Base-by-base conservation (phyloP, 2,329 filamentous ascomycete genomes). In the Fusarium sp. region DNA sequence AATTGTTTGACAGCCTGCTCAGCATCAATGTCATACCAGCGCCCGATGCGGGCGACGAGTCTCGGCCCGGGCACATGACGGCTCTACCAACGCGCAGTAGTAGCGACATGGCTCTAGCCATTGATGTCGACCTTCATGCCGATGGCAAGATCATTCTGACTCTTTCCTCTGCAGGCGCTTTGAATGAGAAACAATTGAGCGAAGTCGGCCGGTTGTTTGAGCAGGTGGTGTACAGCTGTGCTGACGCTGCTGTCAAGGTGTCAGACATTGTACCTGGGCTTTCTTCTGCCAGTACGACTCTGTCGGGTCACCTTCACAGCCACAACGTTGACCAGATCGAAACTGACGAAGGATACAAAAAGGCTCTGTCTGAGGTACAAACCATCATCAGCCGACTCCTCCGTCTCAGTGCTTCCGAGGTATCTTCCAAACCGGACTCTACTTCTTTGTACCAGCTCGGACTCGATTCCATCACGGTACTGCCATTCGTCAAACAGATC, bases 1-100 rank as follows among this genome's bases (percentile, higher is more conserved):
- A 69, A 13, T 12, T 69, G 0, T 68, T 68, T 5, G 59, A 68
- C 4, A 68, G 65, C 18, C 42, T 68, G 1, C 16, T 68, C 3
- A 68, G 53, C 18, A 65, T 69, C 21, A 68, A 68, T 2, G 0
- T 60, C 5, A n/a, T 65, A 3, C 18, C 65, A 4, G 1, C 16
- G 2, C 10, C 34, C 1, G 11, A 31, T 3, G 10, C 14, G 6
- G 8, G 6, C 3, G 10, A n/a, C 3, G 11, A 26, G 21, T 0
- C 2, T 7, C 21, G 18, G 0, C 43, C 49, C 7, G 65, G 65
- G 4, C 49, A 26, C 6, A 55, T 68, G 59, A 21, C 14, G 2
- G 21, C 60, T 12, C 25, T 68, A 3, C 59, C 39, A 3, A 62
- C 58, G 21, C 49, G 55, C 3, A 42, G 52, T 21, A 54, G 61